phyloP scores from a whole-genome alignment of 306 rosid genomes.

The cucumber (Cucumis sativus) region Cucumber_9930_V3 NC_026657.2:34783501-34784000 shows the following conservation, averaged over 20 bases:
- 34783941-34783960: constrained; percentile 66
- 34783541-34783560: constrained; percentile 32
- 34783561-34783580: constrained; percentile 14
- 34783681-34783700: constrained; percentile 32
- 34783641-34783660: constrained; percentile 24
- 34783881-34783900: constrained; percentile 80
- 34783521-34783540: constrained; percentile 25
- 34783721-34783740: constrained; percentile 56
- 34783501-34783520: constrained; percentile 25
- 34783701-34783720: constrained; percentile 73
- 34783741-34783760: constrained; percentile 82
- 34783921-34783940: constrained; percentile 74
- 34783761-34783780: constrained; percentile 60
- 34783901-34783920: constrained; percentile 70
- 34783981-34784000: constrained; percentile 51
- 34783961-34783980: constrained; percentile 95
- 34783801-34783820: constrained; percentile 56
- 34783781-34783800: constrained; percentile 53
- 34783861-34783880: constrained; percentile 83
- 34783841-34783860: constrained; percentile 69
- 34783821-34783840: constrained; percentile 38
- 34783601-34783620: constrained; percentile 27
- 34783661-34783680: constrained; percentile 20
- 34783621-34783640: constrained; percentile 20
- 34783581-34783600: constrained; percentile 29